Evolutionary conservation across 805 yeast genomes (phyloP).

Genomic region (Yamadazyma sp.): DNA sequence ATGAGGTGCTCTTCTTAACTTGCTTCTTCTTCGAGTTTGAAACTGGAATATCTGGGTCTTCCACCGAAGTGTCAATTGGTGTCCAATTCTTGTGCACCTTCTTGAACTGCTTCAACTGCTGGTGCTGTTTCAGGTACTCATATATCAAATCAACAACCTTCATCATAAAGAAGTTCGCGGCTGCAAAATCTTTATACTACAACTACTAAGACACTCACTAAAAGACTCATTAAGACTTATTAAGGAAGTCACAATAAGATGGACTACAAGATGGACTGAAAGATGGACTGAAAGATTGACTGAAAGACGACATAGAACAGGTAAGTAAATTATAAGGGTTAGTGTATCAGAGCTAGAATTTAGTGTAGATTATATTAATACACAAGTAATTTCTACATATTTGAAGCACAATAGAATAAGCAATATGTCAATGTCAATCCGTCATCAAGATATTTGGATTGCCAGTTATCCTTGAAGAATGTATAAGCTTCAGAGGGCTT

Average conservation of each 20-base stretch:
- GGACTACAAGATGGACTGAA: too few relatives aligned
- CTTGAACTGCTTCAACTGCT: conserved; percentile 5
- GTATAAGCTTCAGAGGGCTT: conserved; percentile 63
- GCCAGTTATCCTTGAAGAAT: conserved; percentile 43
- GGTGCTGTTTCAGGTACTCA: conserved; percentile 9
- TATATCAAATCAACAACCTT: neutral
- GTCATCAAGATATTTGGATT: conserved; percentile 43
- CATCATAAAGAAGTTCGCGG: neutral
- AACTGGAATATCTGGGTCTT: neutral
- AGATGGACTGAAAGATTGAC: too few relatives aligned
- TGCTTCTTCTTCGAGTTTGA: neutral
- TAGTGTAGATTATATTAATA: too few relatives aligned
- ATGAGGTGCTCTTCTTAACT: too few relatives aligned
- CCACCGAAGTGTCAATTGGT: neutral
- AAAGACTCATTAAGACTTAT: too few relatives aligned
- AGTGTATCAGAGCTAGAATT: too few relatives aligned
- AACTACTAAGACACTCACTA: too few relatives aligned
- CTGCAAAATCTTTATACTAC: neutral
- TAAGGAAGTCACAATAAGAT: too few relatives aligned
- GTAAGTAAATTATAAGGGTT: too few relatives aligned
- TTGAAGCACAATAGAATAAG: conserved; percentile 11
- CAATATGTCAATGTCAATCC: conserved; percentile 32
- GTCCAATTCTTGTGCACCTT: neutral
- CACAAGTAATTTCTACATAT: too few relatives aligned
- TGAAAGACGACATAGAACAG: too few relatives aligned